Evolutionary conservation across 495 filamentous ascomycete genomes (phyloP).

Genomic region (Aspergillus carlsbadensis): DNA sequence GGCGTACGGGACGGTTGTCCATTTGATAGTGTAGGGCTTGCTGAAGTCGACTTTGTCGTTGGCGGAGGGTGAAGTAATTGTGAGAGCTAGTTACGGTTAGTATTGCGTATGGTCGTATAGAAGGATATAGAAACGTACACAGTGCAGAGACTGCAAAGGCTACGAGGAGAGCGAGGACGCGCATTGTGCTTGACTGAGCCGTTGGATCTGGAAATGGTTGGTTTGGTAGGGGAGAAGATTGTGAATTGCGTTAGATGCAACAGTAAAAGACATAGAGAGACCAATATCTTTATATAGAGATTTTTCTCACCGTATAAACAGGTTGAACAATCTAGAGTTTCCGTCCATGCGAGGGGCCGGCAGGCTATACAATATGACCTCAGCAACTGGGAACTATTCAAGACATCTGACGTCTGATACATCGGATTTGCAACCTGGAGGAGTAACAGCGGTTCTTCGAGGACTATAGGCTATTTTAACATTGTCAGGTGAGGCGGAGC

Average conservation of each 20-base stretch:
- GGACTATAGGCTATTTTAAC: background rate
- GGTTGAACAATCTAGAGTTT: conserved; percentile 9
- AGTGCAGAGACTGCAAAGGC: conserved; percentile 25
- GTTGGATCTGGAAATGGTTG: background rate
- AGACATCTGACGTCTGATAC: background rate
- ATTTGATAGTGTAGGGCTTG: conserved; percentile 20
- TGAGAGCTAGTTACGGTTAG: conserved; percentile 15
- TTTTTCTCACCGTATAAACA: conserved; percentile 3
- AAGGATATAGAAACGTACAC: conserved; percentile 8
- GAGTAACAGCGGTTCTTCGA: background rate
- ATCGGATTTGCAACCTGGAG: background rate
- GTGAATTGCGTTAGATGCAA: background rate
- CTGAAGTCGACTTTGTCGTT: conserved; percentile 23
- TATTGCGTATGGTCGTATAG: conserved; percentile 15
- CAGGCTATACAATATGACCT: conserved; percentile 17
- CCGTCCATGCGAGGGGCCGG: conserved; percentile 21
- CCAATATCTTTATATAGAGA: background rate
- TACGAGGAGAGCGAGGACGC: conserved; percentile 17
- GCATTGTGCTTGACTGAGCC: conserved; percentile 19
- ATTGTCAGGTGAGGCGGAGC: background rate
- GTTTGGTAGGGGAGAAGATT: background rate
- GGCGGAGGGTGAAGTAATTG: conserved; percentile 14
- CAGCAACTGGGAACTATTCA: background rate
- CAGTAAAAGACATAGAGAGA: background rate
- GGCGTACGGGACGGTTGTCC: conserved; percentile 19